Base-by-base conservation (phyloP, 2,329 filamentous ascomycete species). In the Fusarium subtropicale region DNA sequence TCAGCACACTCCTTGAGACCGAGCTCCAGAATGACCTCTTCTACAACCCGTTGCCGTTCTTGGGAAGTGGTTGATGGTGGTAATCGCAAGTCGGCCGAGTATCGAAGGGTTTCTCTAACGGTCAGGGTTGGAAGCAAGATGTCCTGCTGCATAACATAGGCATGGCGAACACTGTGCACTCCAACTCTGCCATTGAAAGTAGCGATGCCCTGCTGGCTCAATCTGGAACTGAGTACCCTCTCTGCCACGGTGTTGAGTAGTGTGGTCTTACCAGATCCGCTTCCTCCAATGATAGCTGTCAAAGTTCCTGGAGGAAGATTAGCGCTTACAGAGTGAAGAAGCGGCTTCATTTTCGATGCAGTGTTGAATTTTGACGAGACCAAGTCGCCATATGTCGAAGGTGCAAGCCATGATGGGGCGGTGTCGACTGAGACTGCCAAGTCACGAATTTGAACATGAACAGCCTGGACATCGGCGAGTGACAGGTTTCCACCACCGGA, bases 91-190 rank as follows among this genome's bases (percentile, higher is more conserved):
- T 92, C 88, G 3, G 92, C 92, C 3, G 91, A 88, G 76, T 93
- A 94, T 58, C 81, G 85, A 24, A 94, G 79, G 0, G 92, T 94
- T 76, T 94, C 92, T 38, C 91, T 84, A 13, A 94, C 91, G 0
- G 91, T 94, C 61, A 94, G 79, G 0, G 90, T 91, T 0, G 91
- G 90, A 1, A 93, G 82, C 2, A 94, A 81, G 16, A 93, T 85
- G 74, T 94, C 92, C 71, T 93, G 90, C 75, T 94, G 90, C 84
- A 91, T 91, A 22, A 92, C 91, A 81, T 93, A 92, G 51, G 90
- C 86, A 76, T 89, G 86, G 53, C 89, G 81, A 47, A 90, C 81
- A 58, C 81, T 82, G 28, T 85, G 80, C 7, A 89, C 82, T 2
- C 87, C 84, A 26, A 81, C 70, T 38, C 80, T 77, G 2, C 85